These are phyloP conservation scores for Penicillium sp. DNA, from an alignment of 2,329 filamentous ascomycete genomes.

Conservation along the genomic window DNA sequence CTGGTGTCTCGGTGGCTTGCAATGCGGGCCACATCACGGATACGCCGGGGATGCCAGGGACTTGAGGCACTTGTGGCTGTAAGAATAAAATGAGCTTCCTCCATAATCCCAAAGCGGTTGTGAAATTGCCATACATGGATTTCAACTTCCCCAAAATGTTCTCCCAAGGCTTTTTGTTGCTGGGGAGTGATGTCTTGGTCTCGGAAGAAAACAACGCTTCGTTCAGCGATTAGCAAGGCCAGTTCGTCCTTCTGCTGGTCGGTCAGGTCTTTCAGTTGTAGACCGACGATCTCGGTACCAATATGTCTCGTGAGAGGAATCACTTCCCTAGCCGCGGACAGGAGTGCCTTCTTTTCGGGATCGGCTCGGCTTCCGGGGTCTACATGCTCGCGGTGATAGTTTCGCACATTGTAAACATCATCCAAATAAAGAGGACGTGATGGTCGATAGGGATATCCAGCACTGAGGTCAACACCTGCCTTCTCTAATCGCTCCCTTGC, in stretches of 20 bases:
- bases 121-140: constrained; percentile 55
- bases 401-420: constrained; percentile 67
- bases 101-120: background rate
- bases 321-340: constrained; percentile 64
- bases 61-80: constrained; percentile 69
- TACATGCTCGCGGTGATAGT: constrained; percentile 55
- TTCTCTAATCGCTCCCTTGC: constrained; percentile 63
- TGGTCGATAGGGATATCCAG: constrained; percentile 71
- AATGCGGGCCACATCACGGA: constrained; percentile 72
- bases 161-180: constrained; percentile 63
- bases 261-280: constrained; percentile 64
- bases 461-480: constrained; percentile 67
- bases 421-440: constrained; percentile 67
- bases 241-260: constrained; percentile 63
- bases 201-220: constrained; percentile 68
- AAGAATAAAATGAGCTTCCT: background rate
- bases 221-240: constrained; percentile 62
- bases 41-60: constrained; percentile 66
- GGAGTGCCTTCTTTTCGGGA: constrained; percentile 61
- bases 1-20: constrained; percentile 59
- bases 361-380: constrained; percentile 67
- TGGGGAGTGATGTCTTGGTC: constrained; percentile 63
- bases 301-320: constrained; percentile 63
- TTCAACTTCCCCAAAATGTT: constrained; percentile 66
- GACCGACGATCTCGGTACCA: constrained; percentile 64